phyloP scores from a whole-genome alignment of 371 early-diverging fungal species.

The Mortierella sp. region DNA sequence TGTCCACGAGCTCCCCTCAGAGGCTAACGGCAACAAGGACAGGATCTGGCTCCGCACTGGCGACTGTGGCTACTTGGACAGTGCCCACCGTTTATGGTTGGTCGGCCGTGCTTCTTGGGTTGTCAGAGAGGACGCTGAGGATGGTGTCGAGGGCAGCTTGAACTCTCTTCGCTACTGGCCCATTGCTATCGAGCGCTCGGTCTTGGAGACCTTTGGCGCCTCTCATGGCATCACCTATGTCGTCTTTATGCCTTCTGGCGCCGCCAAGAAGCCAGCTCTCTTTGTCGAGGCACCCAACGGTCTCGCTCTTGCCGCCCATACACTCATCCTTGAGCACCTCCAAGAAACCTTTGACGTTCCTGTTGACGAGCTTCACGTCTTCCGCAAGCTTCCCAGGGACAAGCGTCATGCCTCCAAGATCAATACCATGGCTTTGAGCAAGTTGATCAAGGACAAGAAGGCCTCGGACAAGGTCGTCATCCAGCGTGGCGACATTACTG shows the following conservation, averaged over 20 bases:
- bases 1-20: slow-evolving; percentile 35
- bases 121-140: slow-evolving; percentile 36
- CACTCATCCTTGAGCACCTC: slow-evolving; percentile 50
- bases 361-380: slow-evolving; percentile 51
- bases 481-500: slow-evolving; percentile 44
- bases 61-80: slow-evolving; percentile 54
- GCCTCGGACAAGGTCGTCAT: slow-evolving; percentile 40
- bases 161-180: slow-evolving; percentile 56
- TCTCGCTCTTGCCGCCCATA: slow-evolving; percentile 43
- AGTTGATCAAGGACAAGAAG: slow-evolving; percentile 53
- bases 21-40: slow-evolving; percentile 34
- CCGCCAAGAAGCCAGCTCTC: slow-evolving; percentile 51
- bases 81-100: slow-evolving; percentile 42
- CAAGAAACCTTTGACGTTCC: slow-evolving; percentile 58
- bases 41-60: slow-evolving; percentile 55
- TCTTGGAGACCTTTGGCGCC: slow-evolving; percentile 54
- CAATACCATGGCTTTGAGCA: slow-evolving; percentile 56
- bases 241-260: slow-evolving; percentile 54
- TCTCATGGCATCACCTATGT: slow-evolving; percentile 52
- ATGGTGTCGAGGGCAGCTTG: slow-evolving; percentile 29
- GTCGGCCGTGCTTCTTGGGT: slow-evolving; percentile 58
- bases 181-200: slow-evolving; percentile 54
- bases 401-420: slow-evolving; percentile 58
- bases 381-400: slow-evolving; percentile 56
- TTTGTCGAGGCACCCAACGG: slow-evolving; percentile 54